Base-by-base conservation (phyloP, 2,329 filamentous ascomycete genomes). In the Aspergillus unguis region DNA sequence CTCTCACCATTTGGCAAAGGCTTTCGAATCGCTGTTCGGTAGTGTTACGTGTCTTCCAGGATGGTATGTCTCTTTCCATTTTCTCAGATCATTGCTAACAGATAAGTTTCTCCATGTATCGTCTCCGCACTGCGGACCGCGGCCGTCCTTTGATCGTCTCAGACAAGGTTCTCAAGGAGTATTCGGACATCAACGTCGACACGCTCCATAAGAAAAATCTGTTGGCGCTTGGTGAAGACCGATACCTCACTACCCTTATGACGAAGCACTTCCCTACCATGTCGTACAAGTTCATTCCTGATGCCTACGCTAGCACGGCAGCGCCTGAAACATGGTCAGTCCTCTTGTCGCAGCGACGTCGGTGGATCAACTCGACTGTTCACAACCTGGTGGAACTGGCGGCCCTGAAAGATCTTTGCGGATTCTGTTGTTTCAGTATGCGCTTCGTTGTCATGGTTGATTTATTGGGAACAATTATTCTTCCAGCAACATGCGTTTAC, bases 381-480 rank as follows among this genome's bases (percentile, higher is more conserved):
- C 94, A 99, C 80, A 99, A 99, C 70, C 74, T 99, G 67, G 88
- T 87, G 27, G 94, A 99, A 71, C 78, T 99, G 66, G 86, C 96
- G 69, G 87, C 87, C 64, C 81, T 99, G 43, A 87, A 92, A 71
- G 91, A 99, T 66, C 86, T 99, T 72, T 99, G 94, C 68, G 94
- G 94, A 61, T 99, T 99, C 84, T 99, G 94, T 77, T 96, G 89
- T 75, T 97, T 97, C 79, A 91, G 88, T 58, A 97, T 97, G 92
- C 86, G 92, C 57, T 96, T 97, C 65, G 84, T 97, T 58, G 94
- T 97, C 60, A 88, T 97, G 63, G 85, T 97, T 62, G 94, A 97
- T 80, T 84, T 97, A 10, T 86, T 90, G 59, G 92, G 92, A 74
- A 97, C 92, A 5, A 80, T 97, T 59, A 91, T 96, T 64, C 85